phyloP scores from a whole-genome alignment of 2,329 filamentous ascomycete species.

The Sporothrix phasma region DNA sequence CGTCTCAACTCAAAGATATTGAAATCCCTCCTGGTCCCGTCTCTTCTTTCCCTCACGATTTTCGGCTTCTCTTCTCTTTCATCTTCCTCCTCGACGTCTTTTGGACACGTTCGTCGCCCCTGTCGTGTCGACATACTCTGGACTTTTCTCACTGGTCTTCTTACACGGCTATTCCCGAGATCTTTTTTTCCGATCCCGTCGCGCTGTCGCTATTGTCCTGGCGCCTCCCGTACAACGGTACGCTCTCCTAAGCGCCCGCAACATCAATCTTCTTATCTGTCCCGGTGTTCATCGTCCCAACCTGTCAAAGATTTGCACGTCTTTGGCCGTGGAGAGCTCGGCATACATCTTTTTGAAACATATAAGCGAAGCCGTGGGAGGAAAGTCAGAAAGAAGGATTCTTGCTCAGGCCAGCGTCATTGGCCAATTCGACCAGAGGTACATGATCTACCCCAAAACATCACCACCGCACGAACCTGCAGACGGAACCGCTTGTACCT shows the following conservation, averaged over 20 bases:
- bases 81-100: background rate
- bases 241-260: background rate
- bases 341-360: background rate
- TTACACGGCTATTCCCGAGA: background rate
- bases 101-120: background rate
- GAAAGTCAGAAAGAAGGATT: background rate
- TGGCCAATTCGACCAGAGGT: background rate
- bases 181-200: background rate
- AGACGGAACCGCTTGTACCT: constrained; percentile 1
- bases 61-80: background rate
- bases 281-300: background rate
- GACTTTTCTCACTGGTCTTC: background rate
- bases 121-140: background rate
- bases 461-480: background rate
- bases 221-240: background rate
- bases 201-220: background rate
- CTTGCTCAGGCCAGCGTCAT: background rate
- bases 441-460: background rate
- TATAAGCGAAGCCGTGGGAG: background rate
- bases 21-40: background rate
- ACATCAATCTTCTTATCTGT: background rate
- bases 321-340: background rate
- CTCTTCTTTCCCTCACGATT: background rate
- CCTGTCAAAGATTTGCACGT: background rate
- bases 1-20: constrained; percentile 7